A percentile compares a stretch with the other conserved stretches of the same genome.
These are phyloP conservation scores for Lathyrus tuberosus DNA, from an alignment of 306 rosid species.

Conservation along the genomic window DNA sequence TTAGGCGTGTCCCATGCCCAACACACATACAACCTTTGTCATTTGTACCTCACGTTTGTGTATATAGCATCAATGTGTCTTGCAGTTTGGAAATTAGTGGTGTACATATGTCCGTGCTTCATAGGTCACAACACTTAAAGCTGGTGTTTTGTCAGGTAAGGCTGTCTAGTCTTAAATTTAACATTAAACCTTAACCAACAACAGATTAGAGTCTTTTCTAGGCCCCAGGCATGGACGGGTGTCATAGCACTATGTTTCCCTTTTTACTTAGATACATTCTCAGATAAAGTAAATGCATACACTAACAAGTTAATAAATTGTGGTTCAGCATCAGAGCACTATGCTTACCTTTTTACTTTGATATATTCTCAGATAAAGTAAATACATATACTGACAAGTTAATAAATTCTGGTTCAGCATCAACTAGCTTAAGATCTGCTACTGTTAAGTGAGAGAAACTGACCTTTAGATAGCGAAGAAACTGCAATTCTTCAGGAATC, in stretches of 20 bases:
- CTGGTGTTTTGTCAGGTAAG: conserved; percentile 9
- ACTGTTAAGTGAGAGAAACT: conserved; percentile 29
- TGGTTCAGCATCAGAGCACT: not conserved
- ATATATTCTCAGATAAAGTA: conserved; percentile 29
- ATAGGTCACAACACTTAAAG: not conserved
- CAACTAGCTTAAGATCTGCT: conserved; percentile 9
- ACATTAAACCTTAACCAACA: not conserved
- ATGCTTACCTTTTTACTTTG: not conserved
- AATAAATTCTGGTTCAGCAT: conserved; percentile 11
- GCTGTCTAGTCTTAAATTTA: not conserved
- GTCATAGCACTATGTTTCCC: not conserved
- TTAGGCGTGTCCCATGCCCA: not conserved
- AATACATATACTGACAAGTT: conserved; percentile 10
- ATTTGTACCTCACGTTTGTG: not conserved
- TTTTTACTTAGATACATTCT: conserved; percentile 22
- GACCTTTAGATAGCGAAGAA: conserved; percentile 87
- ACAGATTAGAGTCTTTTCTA: not conserved
- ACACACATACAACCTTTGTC: not conserved
- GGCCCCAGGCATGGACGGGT: too few relatives aligned
- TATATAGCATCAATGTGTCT: not conserved
- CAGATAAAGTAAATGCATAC: conserved; percentile 19
- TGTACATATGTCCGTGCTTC: not conserved
- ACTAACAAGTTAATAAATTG: conserved; percentile 7
- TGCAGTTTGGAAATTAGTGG: not conserved
- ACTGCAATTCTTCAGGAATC: conserved; percentile 80